Conservation (phyloP, 2,329 filamentous ascomycete genomes). For the Cadophora luteo-olivacea region DNA sequence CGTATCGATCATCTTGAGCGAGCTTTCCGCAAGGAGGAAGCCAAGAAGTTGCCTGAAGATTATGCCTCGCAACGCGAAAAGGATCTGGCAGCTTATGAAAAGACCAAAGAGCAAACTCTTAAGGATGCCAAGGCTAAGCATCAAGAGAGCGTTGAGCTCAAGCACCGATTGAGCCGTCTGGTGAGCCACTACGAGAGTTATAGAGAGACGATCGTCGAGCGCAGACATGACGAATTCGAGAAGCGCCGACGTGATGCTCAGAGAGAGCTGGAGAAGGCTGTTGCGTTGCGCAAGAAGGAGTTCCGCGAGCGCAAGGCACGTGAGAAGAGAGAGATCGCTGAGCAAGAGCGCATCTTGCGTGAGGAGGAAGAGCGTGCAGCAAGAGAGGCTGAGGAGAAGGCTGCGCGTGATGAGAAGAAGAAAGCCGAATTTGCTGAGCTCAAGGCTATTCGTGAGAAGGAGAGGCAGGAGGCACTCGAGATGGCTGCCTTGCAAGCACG, state of each 20-base stretch:
- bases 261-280: slow-evolving; percentile 91
- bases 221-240: slow-evolving; percentile 94
- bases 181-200: slow-evolving; percentile 86
- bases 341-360: slow-evolving; percentile 75
- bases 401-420: slow-evolving; percentile 79
- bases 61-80: slow-evolving; percentile 81
- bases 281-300: slow-evolving; percentile 86
- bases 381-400: slow-evolving; percentile 86
- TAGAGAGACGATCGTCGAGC: slow-evolving; percentile 80
- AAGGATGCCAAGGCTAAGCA: slow-evolving; percentile 86
- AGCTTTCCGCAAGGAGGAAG: slow-evolving; percentile 93
- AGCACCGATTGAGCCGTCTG: slow-evolving; percentile 87
- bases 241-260: slow-evolving; percentile 90
- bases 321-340: slow-evolving; percentile 85
- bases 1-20: slow-evolving; percentile 96
- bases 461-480: slow-evolving; percentile 72
- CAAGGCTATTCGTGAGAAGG: slow-evolving; percentile 70
- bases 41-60: slow-evolving; percentile 87
- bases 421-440: slow-evolving; percentile 71
- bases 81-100: slow-evolving; percentile 82
- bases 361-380: slow-evolving; percentile 87
- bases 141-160: slow-evolving; percentile 89
- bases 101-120: slow-evolving; percentile 77
- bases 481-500: slow-evolving; percentile 74
- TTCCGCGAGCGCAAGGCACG: slow-evolving; percentile 81